Base-by-base conservation (phyloP, 208 protist species). In the Jaenimonas drosophilae region DNA sequence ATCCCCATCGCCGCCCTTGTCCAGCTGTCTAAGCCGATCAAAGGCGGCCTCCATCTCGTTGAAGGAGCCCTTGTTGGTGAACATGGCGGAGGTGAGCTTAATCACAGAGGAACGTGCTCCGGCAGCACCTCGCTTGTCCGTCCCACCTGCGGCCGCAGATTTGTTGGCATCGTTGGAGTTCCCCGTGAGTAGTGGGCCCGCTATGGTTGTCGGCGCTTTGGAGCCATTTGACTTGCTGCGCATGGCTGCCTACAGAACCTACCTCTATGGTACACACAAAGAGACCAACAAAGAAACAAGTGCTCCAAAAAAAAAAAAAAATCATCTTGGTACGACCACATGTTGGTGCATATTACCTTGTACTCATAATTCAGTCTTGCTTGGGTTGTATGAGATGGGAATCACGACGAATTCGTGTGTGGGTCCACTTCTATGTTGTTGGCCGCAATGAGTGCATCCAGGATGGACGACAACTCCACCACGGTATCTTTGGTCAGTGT, bases 401-500 rank as follows among this genome's bases (percentile, higher is more conserved):
- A n/a, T 34, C 9, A 34, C 30, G 30, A n/a, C 30, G 30, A 34
- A 34, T 34, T 14, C 14, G 30, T 34, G 14, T n/a, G 9, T 7
- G 30, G 7, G 9, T 57, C 24, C 4, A 80, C 37, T 1, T 64
- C 62, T 30, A 93, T 93, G 23, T 57, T 43, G 45, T 90, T 90
- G 12, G 46, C 53, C 16, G 49, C 31, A 5, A 79, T 38, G 20
- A 90, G 46, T 17, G 48, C 43, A 0, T 67, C 64, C 23, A 85
- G 58, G 0, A 94, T 45, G 2, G 17, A 36, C 12, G 44, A 70
- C 63, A 85, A 72, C 19, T 71, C 73, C 29, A 69, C 11, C 19
- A 90, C 43, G 4, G 49, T 54, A 1, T 73, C 64, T 21, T 60
- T 64, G 2, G 81, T 91, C 17, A 94, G 51, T 4, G 75, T 83